Conservation (phyloP, 495 filamentous ascomycete genomes). For the Hypoxylon lenormandii region DNA sequence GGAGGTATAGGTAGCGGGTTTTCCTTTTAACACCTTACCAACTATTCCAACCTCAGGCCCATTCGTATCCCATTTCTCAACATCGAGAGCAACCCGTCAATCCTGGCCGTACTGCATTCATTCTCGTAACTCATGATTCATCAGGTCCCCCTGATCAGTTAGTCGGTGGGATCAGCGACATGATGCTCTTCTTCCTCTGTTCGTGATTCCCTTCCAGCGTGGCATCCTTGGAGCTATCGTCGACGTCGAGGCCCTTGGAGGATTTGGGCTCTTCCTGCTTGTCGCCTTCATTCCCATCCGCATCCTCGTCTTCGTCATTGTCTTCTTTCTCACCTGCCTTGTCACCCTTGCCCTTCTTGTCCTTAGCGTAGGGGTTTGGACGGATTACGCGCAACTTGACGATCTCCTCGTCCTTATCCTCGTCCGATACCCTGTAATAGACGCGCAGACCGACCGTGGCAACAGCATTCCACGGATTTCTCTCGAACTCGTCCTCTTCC, state of each 20-base stretch:
- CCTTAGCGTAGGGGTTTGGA: conserved; percentile 52
- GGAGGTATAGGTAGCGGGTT: no score
- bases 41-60: no score
- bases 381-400: conserved; percentile 57
- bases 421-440: conserved; percentile 71
- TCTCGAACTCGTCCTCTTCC: conserved; percentile 59
- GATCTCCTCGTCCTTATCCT: conserved; percentile 63
- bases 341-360: conserved; percentile 45
- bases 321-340: conserved; percentile 42
- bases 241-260: conserved; percentile 60
- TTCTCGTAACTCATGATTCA: conserved; percentile 1
- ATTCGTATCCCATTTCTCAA: no score
- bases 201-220: conserved; percentile 50
- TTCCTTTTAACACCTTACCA: no score
- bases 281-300: conserved; percentile 14
- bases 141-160: background rate
- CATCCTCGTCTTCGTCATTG: conserved; percentile 23
- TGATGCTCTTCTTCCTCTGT: conserved; percentile 50
- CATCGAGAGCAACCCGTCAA: background rate
- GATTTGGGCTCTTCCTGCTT: conserved; percentile 46
- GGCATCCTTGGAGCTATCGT: conserved; percentile 64
- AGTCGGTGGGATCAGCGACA: conserved; percentile 27
- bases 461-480: conserved; percentile 86
- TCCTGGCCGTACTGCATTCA: background rate
- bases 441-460: conserved; percentile 82